A percentile compares a stretch with the other conserved stretches of the same genome.
phyloP scores from a whole-genome alignment of 2,329 filamentous ascomycete genomes.

The Penicillium sp. region DNA sequence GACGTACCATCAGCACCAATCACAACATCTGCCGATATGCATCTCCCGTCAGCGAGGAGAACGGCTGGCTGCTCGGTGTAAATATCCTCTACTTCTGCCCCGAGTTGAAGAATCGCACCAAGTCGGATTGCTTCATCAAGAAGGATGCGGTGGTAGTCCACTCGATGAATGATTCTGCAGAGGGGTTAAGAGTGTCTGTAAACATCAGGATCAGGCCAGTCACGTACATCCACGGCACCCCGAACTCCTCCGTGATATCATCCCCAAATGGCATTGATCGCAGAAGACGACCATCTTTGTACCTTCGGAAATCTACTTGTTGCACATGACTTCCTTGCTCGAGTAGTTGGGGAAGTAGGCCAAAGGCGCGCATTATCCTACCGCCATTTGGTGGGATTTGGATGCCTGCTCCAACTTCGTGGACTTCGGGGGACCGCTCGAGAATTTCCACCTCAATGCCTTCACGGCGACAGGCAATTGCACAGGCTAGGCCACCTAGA shows the following conservation, averaged over 20 bases:
- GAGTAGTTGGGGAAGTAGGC: slow-evolving; percentile 13
- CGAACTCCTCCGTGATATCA: slow-evolving; percentile 20
- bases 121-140: slow-evolving; percentile 15
- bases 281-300: slow-evolving; percentile 19
- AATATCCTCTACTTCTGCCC: slow-evolving; percentile 9
- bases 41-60: slow-evolving; percentile 4
- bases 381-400: slow-evolving; percentile 31
- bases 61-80: slow-evolving; percentile 3
- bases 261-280: slow-evolving; percentile 23
- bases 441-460: slow-evolving; percentile 23
- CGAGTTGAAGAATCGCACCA: slow-evolving; percentile 10
- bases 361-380: slow-evolving; percentile 18
- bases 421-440: slow-evolving; percentile 19
- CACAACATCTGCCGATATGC: slow-evolving; percentile 16
- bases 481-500: slow-evolving; percentile 24
- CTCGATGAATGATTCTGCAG: slow-evolving; percentile 22
- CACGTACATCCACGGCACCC: slow-evolving; percentile 27
- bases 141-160: slow-evolving; percentile 20
- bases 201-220: neutral
- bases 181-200: neutral
- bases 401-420: slow-evolving; percentile 28
- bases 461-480: slow-evolving; percentile 24
- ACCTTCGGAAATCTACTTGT: slow-evolving; percentile 20
- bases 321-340: slow-evolving; percentile 9
- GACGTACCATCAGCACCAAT: slow-evolving; percentile 21